A percentile compares a stretch with the other conserved stretches of the same genome.
These are phyloP conservation scores for Phytophthora podocarpi DNA, from an alignment of 352 stramenopile genomes.

Conservation along the genomic window DNA sequence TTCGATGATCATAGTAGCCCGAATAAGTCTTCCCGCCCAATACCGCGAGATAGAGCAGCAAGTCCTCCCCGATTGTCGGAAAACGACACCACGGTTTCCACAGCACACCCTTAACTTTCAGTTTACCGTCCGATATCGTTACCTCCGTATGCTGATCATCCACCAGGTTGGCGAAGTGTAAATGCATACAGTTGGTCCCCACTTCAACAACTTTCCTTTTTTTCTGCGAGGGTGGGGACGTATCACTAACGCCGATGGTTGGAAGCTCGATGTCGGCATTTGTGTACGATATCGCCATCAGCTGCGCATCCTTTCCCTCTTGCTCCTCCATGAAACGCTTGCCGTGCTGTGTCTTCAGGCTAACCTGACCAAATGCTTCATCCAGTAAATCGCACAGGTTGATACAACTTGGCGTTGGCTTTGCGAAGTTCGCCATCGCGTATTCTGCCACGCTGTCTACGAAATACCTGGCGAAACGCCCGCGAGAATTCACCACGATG, in stretches of 20 bases:
- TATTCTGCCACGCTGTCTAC: neutral
- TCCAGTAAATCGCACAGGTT: conserved; percentile 9
- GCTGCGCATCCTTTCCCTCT: neutral
- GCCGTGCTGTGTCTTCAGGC: neutral
- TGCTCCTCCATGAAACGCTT: neutral
- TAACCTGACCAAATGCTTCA: neutral
- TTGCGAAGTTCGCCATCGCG: no score
- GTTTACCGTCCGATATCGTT: neutral
- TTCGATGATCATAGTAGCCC: neutral
- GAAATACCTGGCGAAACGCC: conserved; percentile 12
- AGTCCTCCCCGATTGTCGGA: conserved; percentile 25
- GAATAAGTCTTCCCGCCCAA: conserved; percentile 16
- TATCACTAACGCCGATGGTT: no score
- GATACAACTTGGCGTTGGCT: no score
- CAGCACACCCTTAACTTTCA: neutral
- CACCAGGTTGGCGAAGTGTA: conserved; percentile 2
- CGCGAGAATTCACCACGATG: conserved; percentile 9
- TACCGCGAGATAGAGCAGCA: conserved; percentile 14
- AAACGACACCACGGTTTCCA: conserved; percentile 17
- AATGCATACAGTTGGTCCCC: conserved; percentile 4
- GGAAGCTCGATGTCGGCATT: neutral
- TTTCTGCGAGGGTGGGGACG: no score
- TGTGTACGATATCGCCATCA: conserved; percentile 3
- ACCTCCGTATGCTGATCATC: conserved; percentile 2
- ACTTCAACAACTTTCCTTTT: no score